Base-by-base conservation (phyloP, 2,329 filamentous ascomycete species). In the Fusarium solani-melongenae region DNA sequence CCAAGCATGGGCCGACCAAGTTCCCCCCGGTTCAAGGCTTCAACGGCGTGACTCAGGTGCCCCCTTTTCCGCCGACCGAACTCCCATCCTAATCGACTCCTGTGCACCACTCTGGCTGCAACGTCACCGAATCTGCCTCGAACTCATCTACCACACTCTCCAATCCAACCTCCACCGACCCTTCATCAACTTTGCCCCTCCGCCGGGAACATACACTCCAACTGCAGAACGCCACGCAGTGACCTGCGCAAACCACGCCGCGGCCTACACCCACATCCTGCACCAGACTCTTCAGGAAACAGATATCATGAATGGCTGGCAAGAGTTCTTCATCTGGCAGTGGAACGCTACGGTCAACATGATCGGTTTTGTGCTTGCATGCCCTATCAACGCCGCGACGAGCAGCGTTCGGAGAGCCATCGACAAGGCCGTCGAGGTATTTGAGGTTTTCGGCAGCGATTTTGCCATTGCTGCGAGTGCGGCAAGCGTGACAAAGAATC, bases 71-170 rank as follows among this genome's bases (percentile, higher is more conserved):
- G 81, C 78, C 0, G 80, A 85, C 44, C 69, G 73, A 15, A 79
- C 81, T 6, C 46, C 70, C 12, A 55, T 76, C 8, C 34, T 70
- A 6, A 70, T 77, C 34, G 69, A 73, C 20, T 61, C 66, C 9
- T 82, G 81, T 39, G 80, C 82, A 2, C 83, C 84, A 1, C 64
- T 78, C 1, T 86, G 84, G 84, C 77, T 86, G 2, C 82, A 85
- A 60, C 80, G 77, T 8, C 73, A 77, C 60, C 82, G 84, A 4
- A 69, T 86, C 1, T 78, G 83, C 34, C 78, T 86, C 2, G 84
- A 86, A 66, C 72, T 85, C 3, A 74, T 81, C 34, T 86, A 86
- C 64, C 84, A 85, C 66, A 82, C 82, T 49, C 72, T 84, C 8
- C 75, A 65, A 34, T 77, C 80, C 27, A 83, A 81, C 58, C 75